Conservation (phyloP, 805 yeast species). For the Hanseniaspora lachancei region DNA sequence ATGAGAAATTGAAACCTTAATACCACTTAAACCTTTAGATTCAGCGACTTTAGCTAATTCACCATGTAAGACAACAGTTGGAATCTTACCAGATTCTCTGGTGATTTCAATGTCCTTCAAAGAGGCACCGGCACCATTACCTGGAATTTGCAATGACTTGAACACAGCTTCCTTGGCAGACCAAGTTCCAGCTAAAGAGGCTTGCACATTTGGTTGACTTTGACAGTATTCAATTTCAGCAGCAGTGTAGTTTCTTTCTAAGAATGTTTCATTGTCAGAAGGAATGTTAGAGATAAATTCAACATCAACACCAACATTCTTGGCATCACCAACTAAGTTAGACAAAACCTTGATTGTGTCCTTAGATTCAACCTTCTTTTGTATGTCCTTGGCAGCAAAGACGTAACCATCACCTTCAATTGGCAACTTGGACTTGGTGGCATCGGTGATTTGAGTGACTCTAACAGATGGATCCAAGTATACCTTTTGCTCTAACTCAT, state of each 20-base stretch:
- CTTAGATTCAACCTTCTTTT: conserved; percentile 33
- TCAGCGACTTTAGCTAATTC: conserved; percentile 63
- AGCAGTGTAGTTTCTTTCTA: conserved; percentile 81
- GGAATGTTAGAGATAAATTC: conserved; percentile 75
- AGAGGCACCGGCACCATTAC: conserved; percentile 92
- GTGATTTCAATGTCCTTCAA: conserved; percentile 79
- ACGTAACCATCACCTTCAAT: conserved; percentile 32
- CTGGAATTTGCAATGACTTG: conserved; percentile 79
- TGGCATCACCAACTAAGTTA: conserved; percentile 39
- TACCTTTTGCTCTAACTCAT: conserved; percentile 75
- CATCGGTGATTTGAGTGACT: conserved; percentile 20
- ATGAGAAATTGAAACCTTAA: conserved; percentile 86
- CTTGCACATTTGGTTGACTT: conserved; percentile 60
- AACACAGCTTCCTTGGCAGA: conserved; percentile 98
- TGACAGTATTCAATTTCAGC: conserved; percentile 69
- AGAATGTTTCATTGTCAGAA: conserved; percentile 75
- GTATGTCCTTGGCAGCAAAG: conserved; percentile 41
- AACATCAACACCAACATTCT: conserved; percentile 87
- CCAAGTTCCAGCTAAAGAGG: conserved; percentile 97
- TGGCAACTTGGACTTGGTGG: conserved; percentile 19
- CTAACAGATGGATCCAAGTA: conserved; percentile 90
- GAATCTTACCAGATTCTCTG: conserved; percentile 61
- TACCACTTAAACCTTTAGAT: conserved; percentile 50
- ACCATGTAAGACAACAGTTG: conserved; percentile 65
- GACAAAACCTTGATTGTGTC: conserved; percentile 50